Evolutionary conservation across 192 early-diverging fungal species (phyloP).

Genomic region (Podila horticola): DNA sequence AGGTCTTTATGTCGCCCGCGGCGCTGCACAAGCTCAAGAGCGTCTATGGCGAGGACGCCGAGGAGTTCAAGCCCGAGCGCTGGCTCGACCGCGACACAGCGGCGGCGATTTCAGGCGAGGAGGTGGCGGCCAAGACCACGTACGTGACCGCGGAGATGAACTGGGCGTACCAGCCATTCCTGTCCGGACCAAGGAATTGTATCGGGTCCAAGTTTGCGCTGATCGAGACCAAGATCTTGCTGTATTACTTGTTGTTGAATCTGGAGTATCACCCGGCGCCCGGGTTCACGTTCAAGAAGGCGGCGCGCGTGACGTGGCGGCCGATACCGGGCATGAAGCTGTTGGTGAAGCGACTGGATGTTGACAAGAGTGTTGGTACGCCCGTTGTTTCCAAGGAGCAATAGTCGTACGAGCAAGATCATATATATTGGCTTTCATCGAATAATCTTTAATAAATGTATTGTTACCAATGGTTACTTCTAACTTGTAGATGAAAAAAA

Average conservation of each 20-base stretch:
- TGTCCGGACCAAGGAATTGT: conserved; percentile 63
- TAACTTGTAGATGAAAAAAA: too few relatives aligned
- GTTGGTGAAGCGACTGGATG: conserved; percentile 23
- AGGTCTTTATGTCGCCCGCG: conserved; percentile 52
- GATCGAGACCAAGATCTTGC: conserved; percentile 65
- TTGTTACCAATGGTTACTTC: too few relatives aligned
- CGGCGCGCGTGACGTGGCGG: conserved; percentile 55
- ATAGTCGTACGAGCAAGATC: too few relatives aligned
- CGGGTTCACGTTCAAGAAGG: conserved; percentile 55
- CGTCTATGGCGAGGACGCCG: conserved; percentile 60
- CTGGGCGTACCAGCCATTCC: conserved; percentile 56
- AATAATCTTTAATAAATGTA: too few relatives aligned
- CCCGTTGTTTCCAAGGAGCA: too few relatives aligned
- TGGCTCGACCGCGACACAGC: conserved; percentile 55
- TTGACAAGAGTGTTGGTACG: not conserved
- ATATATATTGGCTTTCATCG: too few relatives aligned
- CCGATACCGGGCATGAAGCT: conserved; percentile 58
- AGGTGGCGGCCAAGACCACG: conserved; percentile 10
- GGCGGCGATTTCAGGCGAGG: conserved; percentile 19
- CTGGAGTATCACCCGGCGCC: conserved; percentile 54
- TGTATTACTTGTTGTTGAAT: conserved; percentile 55
- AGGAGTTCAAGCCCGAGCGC: conserved; percentile 63
- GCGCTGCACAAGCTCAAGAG: conserved; percentile 51
- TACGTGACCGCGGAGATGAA: conserved; percentile 32
- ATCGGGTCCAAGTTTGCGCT: conserved; percentile 68